Evolutionary conservation across 495 filamentous ascomycete genomes (phyloP).

Genomic region (Annulohypoxylon moriforme): DNA sequence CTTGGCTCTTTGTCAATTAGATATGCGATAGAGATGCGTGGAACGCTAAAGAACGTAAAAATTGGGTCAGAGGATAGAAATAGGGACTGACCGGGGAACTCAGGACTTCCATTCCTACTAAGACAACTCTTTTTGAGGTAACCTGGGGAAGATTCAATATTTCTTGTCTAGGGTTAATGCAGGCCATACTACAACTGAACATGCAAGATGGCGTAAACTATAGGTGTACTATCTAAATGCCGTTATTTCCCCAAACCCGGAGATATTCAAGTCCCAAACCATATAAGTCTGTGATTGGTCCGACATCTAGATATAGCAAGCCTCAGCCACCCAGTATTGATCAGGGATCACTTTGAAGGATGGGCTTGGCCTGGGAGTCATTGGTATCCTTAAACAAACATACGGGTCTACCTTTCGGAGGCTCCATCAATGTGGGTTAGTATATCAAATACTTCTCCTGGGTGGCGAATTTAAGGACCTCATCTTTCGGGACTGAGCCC

Average conservation of each 20-base stretch:
- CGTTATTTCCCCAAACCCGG: background rate
- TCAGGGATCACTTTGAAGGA: background rate
- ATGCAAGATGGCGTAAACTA: slow-evolving; percentile 34
- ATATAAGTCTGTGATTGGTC: background rate
- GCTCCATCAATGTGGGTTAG: slow-evolving; percentile 22
- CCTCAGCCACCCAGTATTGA: background rate
- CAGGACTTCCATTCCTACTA: background rate
- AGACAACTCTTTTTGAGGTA: slow-evolving; percentile 14
- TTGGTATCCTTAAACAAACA: slow-evolving; percentile 5
- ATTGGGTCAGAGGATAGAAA: background rate
- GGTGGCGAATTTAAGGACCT: slow-evolving; percentile 7
- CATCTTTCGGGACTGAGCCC: slow-evolving; percentile 12
- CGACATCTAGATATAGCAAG: background rate
- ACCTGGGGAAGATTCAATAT: background rate
- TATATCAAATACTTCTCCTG: slow-evolving; percentile 15
- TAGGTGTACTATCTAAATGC: background rate
- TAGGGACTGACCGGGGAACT: slow-evolving; percentile 2
- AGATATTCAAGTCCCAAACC: background rate
- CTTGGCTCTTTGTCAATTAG: background rate
- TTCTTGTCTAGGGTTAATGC: background rate
- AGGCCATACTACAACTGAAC: background rate
- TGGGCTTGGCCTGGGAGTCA: background rate
- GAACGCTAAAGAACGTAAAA: slow-evolving; percentile 11
- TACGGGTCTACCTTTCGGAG: background rate
- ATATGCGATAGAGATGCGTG: slow-evolving; percentile 5